phyloP scores from a whole-genome alignment of 1,284 basidiomycete genomes.

The Tremellales sp. region DNA sequence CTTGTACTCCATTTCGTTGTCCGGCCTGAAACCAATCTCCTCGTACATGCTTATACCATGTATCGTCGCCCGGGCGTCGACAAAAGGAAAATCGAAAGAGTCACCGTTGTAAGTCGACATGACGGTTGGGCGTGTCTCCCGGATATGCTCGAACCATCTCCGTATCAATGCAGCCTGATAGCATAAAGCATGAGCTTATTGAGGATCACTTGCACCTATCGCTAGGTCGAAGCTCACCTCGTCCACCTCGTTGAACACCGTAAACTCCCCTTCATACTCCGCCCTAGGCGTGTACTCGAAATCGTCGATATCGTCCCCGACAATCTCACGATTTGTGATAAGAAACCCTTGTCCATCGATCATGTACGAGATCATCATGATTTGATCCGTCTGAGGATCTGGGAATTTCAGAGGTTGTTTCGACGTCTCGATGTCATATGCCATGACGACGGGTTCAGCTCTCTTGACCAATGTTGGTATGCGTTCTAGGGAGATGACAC shows the following conservation, averaged over 20 bases:
- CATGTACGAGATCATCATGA: slow-evolving; percentile 96
- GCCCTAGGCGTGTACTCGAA: slow-evolving; percentile 99
- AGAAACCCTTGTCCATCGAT: slow-evolving; percentile 74
- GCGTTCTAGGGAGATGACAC: slow-evolving; percentile 69
- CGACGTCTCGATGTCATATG: slow-evolving; percentile 98
- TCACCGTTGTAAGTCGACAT: slow-evolving; percentile 99
- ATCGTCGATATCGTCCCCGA: slow-evolving; percentile 95
- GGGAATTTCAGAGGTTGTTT: slow-evolving; percentile 99
- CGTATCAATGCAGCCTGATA: slow-evolving; percentile 67
- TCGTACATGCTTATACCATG: slow-evolving; percentile 96
- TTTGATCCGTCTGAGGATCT: slow-evolving; percentile 90
- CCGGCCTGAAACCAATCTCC: slow-evolving; percentile 88
- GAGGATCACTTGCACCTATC: background rate
- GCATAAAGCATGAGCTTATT: background rate
- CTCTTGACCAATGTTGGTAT: slow-evolving; percentile 89
- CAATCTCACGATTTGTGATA: slow-evolving; percentile 97
- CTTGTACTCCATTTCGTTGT: slow-evolving; percentile 94
- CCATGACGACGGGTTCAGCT: slow-evolving; percentile 98
- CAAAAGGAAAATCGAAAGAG: slow-evolving; percentile 98
- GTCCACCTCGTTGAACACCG: slow-evolving; percentile 89
- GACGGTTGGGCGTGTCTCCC: slow-evolving; percentile 88
- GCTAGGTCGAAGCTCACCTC: slow-evolving; percentile 58
- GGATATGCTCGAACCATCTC: slow-evolving; percentile 91
- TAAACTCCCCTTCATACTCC: slow-evolving; percentile 96
- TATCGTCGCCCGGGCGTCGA: slow-evolving; percentile 77